A percentile compares a stretch with the other conserved stretches of the same genome.
phyloP scores from a whole-genome alignment of 305 asterid genomes.

The Fraxinus baroniana region DNA sequence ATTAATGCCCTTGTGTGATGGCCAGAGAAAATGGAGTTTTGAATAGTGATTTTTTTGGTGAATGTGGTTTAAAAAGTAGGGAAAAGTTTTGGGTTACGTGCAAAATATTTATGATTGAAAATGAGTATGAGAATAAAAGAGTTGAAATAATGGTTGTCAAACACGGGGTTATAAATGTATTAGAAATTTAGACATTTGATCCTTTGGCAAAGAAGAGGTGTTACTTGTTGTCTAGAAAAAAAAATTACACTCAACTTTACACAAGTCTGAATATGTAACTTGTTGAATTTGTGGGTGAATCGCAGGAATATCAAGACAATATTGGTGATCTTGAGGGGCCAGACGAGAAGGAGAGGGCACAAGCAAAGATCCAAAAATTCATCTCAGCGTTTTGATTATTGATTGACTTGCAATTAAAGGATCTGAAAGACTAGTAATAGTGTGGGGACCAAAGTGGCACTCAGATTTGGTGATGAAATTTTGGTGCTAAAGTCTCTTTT shows the following conservation, averaged over 20 bases:
- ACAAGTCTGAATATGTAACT: not conserved
- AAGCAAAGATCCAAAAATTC: conserved; percentile 67
- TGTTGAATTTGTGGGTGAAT: conserved; percentile 2
- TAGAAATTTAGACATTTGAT: not conserved
- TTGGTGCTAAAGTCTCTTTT: not conserved
- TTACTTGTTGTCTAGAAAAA: not conserved
- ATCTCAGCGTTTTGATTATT: conserved; percentile 44
- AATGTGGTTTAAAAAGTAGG: too few species aligned
- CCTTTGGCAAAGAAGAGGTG: not conserved
- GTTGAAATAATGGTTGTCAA: too few species aligned
- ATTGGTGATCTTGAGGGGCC: conserved; percentile 97
- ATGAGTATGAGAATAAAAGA: too few species aligned
- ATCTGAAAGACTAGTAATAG: conserved; percentile 21
- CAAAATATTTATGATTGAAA: too few species aligned
- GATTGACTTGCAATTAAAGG: not conserved
- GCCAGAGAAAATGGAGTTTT: too few species aligned
- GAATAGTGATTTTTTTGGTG: too few species aligned
- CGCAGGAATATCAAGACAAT: conserved; percentile 59
- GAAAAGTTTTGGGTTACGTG: too few species aligned
- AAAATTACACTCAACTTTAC: not conserved
- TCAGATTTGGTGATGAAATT: not conserved
- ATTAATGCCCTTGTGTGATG: not conserved
- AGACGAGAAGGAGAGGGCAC: conserved; percentile 93
- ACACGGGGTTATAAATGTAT: not conserved
- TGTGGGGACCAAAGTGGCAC: not conserved